phyloP scores from a whole-genome alignment of 2,329 filamentous ascomycete genomes.

The Chalaropsis thielavioides region DNA sequence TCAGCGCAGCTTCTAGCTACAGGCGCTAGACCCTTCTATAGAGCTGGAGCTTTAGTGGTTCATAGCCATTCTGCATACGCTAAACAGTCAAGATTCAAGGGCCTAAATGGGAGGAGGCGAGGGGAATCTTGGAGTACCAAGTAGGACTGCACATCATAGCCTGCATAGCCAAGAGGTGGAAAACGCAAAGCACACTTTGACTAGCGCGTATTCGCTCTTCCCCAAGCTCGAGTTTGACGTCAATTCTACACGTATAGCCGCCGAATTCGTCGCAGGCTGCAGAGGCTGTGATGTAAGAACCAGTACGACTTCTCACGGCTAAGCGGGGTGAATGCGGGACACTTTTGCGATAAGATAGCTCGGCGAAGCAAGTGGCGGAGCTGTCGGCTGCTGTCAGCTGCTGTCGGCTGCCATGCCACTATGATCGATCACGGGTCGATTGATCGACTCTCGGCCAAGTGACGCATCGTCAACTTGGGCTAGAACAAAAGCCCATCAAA shows the following conservation, averaged over 20 bases:
- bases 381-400: conserved; percentile 11
- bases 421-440: background rate
- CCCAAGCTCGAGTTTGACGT: no score
- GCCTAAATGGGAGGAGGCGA: no score
- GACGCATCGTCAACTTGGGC: conserved; percentile 6
- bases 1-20: background rate
- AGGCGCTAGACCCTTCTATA: background rate
- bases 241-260: no score
- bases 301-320: background rate
- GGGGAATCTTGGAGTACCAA: background rate
- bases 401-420: conserved; percentile 2
- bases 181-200: no score
- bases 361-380: background rate
- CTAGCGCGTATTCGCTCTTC: no score
- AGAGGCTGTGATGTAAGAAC: background rate
- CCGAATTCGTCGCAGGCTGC: no score
- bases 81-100: background rate
- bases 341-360: background rate
- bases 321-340: conserved; percentile 1
- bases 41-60: background rate
- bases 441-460: background rate
- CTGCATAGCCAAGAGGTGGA: no score
- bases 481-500: background rate
- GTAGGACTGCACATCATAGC: background rate
- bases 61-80: background rate